Base-by-base conservation (phyloP, 2,329 filamentous ascomycete genomes). In the Chaetomium globosum region DNA sequence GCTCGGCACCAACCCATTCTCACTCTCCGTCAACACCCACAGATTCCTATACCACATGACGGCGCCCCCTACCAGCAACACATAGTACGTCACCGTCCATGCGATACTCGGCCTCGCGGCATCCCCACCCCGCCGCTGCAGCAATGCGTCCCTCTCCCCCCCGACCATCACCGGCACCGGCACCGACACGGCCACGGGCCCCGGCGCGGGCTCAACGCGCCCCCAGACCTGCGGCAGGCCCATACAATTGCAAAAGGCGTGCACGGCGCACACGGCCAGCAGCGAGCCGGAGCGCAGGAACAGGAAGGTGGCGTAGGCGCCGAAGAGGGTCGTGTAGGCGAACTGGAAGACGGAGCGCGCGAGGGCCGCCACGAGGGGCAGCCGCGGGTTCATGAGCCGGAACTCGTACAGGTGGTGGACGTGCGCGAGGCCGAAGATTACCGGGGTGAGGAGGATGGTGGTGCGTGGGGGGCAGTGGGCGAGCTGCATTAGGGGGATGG, bases 391-490 rank as follows among this genome's bases (percentile, higher is more conserved):
- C 1, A 90, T 91, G 64, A 96, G 82, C 64, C 90, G 85, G 77
- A 96, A 97, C 79, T 98, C 95, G 80, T 97, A 96, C 76, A 96
- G 92, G 79, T 99, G 95, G 78, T 99, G 94, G 56, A 96, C 78
- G 78, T 99, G 95, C 8, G 95, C 93, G 53, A 97, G 87, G 59
- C 94, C 94, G 75, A 98, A 98, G 76, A 97, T 89, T 12, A 97
- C 80, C 7, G 94, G 94, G 1, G 92, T 91, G 12, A 92, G 80
- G 78, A 96, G 92, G 73, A 96, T 85, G 69, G 91, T 92, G 49
- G 80, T 80, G 2, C 73, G 69, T 31, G 82, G 73, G 52, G 83
- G 82, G 59, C 87, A 80, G 53, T 83, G 84, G 23, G 92, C 88
- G 58, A 93, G 81, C 33, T 97, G 80, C 74, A 97, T 89, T 12